These are phyloP conservation scores for Candida tunisiensis DNA, from an alignment of 1,139 yeast species.

Conservation along the genomic window DNA sequence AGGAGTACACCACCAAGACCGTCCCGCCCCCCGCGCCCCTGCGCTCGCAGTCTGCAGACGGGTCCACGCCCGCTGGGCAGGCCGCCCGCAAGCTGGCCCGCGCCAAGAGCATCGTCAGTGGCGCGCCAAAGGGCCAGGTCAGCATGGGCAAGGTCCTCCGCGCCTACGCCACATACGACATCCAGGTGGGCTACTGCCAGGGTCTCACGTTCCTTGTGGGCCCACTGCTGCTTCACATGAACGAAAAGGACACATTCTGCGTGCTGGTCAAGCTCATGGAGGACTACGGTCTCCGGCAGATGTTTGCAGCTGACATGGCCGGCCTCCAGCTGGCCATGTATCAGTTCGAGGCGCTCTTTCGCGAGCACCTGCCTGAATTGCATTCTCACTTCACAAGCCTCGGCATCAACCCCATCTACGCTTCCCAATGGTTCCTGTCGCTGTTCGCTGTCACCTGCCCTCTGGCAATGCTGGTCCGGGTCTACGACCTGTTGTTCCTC, in stretches of 20 bases:
- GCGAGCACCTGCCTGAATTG: slow-evolving; percentile 26
- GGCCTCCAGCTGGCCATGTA: slow-evolving; percentile 37
- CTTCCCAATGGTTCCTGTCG: slow-evolving; percentile 50
- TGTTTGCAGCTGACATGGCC: slow-evolving; percentile 40
- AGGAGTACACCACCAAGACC: too few species aligned
- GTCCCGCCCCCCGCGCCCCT: too few species aligned
- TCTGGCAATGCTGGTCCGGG: slow-evolving; percentile 31
- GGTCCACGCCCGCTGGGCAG: too few species aligned
- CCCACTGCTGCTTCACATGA: slow-evolving; percentile 36
- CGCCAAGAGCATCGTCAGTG: too few species aligned
- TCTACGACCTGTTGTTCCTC: slow-evolving; percentile 37
- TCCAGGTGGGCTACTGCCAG: slow-evolving; percentile 58
- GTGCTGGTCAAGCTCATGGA: slow-evolving; percentile 44
- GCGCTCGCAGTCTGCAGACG: too few species aligned
- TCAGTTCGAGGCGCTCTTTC: slow-evolving; percentile 34
- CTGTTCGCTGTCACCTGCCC: slow-evolving; percentile 48
- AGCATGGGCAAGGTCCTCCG: slow-evolving; percentile 41
- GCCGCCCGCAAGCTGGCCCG: too few species aligned
- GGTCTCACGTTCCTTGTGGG: slow-evolving; percentile 54
- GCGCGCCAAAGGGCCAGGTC: too few species aligned
- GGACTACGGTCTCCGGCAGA: slow-evolving; percentile 39
- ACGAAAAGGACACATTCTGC: slow-evolving; percentile 34
- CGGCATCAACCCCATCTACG: slow-evolving; percentile 18
- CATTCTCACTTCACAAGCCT: slow-evolving; percentile 26
- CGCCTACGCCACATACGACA: slow-evolving; percentile 52